These are phyloP conservation scores for Plicaturopsis crispa DNA, from an alignment of 768 basidiomycete genomes.

Conservation along the genomic window DNA sequence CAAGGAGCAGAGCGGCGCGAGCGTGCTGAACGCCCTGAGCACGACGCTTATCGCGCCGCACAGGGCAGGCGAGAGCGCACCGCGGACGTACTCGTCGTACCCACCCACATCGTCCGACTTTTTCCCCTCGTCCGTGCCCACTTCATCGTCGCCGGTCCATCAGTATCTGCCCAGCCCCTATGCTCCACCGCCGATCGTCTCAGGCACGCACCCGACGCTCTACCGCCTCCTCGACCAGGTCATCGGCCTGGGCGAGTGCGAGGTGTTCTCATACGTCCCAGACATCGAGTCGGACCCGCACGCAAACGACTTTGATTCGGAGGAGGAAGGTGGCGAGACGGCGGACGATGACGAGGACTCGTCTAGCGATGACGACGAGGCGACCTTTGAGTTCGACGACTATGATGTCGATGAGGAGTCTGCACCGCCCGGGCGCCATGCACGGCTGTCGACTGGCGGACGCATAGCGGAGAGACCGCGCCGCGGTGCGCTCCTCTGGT, in stretches of 20 bases:
- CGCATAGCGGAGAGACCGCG: slow-evolving; percentile 45
- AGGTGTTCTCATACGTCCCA: slow-evolving; percentile 91
- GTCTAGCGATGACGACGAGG: slow-evolving; percentile 63
- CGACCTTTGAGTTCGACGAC: slow-evolving; percentile 72
- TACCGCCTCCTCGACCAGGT: slow-evolving; percentile 86
- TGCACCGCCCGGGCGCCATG: slow-evolving; percentile 18
- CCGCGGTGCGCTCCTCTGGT: slow-evolving; percentile 85
- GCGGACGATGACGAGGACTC: slow-evolving; percentile 54
- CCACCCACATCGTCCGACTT: slow-evolving; percentile 66
- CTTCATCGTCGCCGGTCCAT: slow-evolving; percentile 62
- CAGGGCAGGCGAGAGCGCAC: slow-evolving; percentile 56
- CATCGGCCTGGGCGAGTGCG: slow-evolving; percentile 86
- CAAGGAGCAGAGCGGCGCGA: slow-evolving; percentile 68
- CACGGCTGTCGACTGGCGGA: slow-evolving; percentile 21
- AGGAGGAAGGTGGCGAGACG: slow-evolving; percentile 56
- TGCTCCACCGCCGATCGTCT: slow-evolving; percentile 64
- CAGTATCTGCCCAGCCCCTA: slow-evolving; percentile 54
- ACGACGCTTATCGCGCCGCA: slow-evolving; percentile 74
- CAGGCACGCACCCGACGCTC: slow-evolving; percentile 83
- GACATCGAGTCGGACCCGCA: slow-evolving; percentile 95
- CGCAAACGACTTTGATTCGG: slow-evolving; percentile 71
- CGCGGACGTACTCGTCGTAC: slow-evolving; percentile 82
- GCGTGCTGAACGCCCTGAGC: slow-evolving; percentile 78
- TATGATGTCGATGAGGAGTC: slow-evolving; percentile 60
- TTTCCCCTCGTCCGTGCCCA: slow-evolving; percentile 70